Percentiles rank a stretch among this genome's conserved stretches.
These are phyloP conservation scores for Xylaria sp. DNA, from an alignment of 2,329 filamentous ascomycete genomes.

Conservation along the genomic window DNA sequence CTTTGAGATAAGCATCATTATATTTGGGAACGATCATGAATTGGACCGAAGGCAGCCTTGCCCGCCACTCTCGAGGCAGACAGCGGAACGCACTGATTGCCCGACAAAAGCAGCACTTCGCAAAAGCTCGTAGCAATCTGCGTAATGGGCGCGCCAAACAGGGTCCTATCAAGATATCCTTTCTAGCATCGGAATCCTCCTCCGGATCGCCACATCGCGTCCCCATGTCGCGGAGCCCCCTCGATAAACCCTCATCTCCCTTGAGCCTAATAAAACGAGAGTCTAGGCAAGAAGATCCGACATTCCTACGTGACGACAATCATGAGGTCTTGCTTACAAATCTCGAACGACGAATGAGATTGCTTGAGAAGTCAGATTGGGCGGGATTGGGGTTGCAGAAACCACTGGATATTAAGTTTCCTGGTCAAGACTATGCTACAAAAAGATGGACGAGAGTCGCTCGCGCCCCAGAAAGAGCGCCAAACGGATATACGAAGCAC, in stretches of 20 bases:
- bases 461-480: slow-evolving; percentile 23
- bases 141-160: slow-evolving; percentile 45
- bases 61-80: slow-evolving; percentile 54
- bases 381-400: slow-evolving; percentile 50
- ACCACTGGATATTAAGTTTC: slow-evolving; percentile 48
- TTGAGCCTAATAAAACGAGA: slow-evolving; percentile 35
- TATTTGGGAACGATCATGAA: slow-evolving; percentile 53
- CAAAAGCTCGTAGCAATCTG: slow-evolving; percentile 53
- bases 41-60: slow-evolving; percentile 60
- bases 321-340: slow-evolving; percentile 17
- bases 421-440: slow-evolving; percentile 39
- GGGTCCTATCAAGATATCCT: slow-evolving; percentile 50
- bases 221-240: slow-evolving; percentile 13
- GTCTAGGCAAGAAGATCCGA: slow-evolving; percentile 14
- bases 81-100: slow-evolving; percentile 50
- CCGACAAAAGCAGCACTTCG: slow-evolving; percentile 61
- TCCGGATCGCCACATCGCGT: slow-evolving; percentile 16
- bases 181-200: slow-evolving; percentile 35
- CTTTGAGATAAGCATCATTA: slow-evolving; percentile 37
- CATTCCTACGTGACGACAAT: slow-evolving; percentile 9
- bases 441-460: slow-evolving; percentile 42
- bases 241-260: slow-evolving; percentile 37
- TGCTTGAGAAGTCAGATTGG: slow-evolving; percentile 51
- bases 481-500: slow-evolving; percentile 25
- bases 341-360: slow-evolving; percentile 45